Evolutionary conservation across 2,329 filamentous ascomycete species (phyloP).

Genomic region (Ascochyta pisi): DNA sequence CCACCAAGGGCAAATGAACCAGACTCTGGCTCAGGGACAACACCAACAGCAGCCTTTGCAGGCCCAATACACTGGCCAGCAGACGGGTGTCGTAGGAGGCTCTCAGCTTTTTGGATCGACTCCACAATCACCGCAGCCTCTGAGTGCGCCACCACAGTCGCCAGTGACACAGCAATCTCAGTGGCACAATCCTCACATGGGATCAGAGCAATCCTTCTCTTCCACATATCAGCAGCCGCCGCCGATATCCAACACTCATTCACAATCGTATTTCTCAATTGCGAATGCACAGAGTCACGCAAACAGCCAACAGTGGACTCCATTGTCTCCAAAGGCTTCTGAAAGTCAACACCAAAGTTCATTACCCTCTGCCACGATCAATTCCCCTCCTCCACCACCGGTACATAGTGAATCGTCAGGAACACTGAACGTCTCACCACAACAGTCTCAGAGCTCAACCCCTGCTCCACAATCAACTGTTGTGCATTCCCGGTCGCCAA

Average conservation of each 20-base stretch:
- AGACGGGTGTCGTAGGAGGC: constrained; percentile 35
- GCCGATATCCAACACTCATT: not conserved
- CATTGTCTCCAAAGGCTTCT: constrained; percentile 23
- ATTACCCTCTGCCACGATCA: constrained; percentile 21
- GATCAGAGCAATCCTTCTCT: constrained; percentile 7
- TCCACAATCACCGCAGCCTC: constrained; percentile 19
- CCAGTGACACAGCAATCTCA: constrained; percentile 18
- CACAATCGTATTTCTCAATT: constrained; percentile 19
- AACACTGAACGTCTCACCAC: constrained; percentile 15
- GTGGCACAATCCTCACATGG: constrained; percentile 7
- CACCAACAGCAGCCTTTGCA: constrained; percentile 17
- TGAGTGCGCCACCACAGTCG: constrained; percentile 19
- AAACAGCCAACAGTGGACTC: constrained; percentile 34
- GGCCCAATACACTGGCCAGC: constrained; percentile 28
- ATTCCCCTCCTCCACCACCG: constrained; percentile 28
- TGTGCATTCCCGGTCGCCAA: constrained; percentile 18
- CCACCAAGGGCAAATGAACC: constrained; percentile 11
- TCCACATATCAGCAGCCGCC: constrained; percentile 1
- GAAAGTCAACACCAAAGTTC: constrained; percentile 21
- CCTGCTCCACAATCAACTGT: constrained; percentile 17
- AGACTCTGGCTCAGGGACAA: constrained; percentile 14
- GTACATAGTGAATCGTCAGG: constrained; percentile 17
- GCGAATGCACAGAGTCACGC: not conserved
- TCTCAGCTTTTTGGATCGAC: constrained; percentile 12
- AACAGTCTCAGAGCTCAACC: constrained; percentile 21